Evolutionary conservation across 2,329 filamentous ascomycete species (phyloP).

Genomic region (Pezicula rhizophila): DNA sequence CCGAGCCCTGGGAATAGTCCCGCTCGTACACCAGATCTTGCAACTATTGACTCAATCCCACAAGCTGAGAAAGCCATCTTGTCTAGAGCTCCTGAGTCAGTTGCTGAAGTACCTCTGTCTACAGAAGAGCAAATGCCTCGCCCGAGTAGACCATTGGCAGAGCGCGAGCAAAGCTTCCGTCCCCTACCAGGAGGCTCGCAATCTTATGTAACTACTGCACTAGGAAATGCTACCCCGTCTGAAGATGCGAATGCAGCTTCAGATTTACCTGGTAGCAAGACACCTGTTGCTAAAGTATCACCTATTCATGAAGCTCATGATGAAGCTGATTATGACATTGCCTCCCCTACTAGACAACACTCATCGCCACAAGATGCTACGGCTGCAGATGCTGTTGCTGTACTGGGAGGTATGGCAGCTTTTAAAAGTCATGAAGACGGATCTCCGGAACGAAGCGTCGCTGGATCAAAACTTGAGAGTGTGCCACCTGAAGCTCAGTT

Average conservation of each 20-base stretch:
- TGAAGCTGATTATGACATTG: constrained; percentile 14
- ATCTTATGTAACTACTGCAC: constrained; percentile 21
- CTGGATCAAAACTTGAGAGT: constrained; percentile 11
- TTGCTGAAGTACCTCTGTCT: constrained; percentile 5
- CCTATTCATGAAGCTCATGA: not conserved
- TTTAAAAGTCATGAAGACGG: constrained; percentile 28
- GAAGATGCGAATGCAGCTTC: not conserved
- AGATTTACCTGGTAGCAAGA: not conserved
- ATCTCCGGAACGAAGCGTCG: constrained; percentile 1
- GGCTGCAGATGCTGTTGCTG: constrained; percentile 31
- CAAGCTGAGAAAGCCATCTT: constrained; percentile 38
- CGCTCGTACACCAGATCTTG: constrained; percentile 50
- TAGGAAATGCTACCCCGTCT: not conserved
- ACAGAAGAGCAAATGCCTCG: constrained; percentile 8
- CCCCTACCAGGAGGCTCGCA: constrained; percentile 27
- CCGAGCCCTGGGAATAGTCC: constrained; percentile 55
- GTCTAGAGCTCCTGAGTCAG: constrained; percentile 28
- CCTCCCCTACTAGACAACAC: constrained; percentile 20
- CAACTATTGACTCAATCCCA: constrained; percentile 32
- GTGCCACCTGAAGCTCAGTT: constrained; percentile 17
- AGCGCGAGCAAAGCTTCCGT: constrained; percentile 23
- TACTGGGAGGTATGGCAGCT: constrained; percentile 40
- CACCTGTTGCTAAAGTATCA: constrained; percentile 4
- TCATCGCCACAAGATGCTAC: constrained; percentile 12
- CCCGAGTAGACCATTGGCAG: constrained; percentile 13